Evolutionary conservation across 2,329 filamentous ascomycete species (phyloP).

Genomic region (Colletotrichum tanaceti): DNA sequence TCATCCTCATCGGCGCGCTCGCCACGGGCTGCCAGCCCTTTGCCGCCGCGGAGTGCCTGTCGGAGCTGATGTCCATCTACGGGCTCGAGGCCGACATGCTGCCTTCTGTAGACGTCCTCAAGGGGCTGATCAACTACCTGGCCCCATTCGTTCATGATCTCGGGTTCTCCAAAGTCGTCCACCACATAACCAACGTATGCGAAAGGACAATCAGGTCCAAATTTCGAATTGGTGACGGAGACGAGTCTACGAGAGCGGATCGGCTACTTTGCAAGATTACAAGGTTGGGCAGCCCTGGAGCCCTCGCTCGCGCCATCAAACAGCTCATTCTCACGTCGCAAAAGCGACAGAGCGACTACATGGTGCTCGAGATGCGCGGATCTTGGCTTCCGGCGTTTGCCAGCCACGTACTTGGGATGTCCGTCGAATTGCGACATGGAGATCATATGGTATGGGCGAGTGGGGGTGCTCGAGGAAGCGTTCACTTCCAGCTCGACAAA

Average conservation of each 20-base stretch:
- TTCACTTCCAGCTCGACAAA: background rate
- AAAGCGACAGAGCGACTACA: background rate
- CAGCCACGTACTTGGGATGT: slow-evolving; percentile 10
- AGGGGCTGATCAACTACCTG: background rate
- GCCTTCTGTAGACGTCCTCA: background rate
- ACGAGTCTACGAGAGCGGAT: too few species aligned
- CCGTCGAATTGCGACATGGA: background rate
- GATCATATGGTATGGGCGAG: background rate
- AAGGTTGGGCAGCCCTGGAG: background rate
- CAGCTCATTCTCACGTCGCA: background rate
- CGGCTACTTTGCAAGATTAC: too few species aligned
- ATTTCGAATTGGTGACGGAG: too few species aligned
- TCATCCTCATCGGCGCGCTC: background rate
- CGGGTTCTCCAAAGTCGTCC: slow-evolving; percentile 7
- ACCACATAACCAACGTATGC: background rate
- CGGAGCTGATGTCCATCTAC: background rate
- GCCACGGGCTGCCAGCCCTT: fast-evolving
- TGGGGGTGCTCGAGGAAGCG: background rate
- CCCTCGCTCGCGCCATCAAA: background rate
- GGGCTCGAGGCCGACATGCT: background rate
- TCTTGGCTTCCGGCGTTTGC: slow-evolving; percentile 11
- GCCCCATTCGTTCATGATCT: background rate
- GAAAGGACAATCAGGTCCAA: background rate
- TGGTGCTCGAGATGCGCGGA: background rate
- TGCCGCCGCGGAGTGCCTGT: background rate